These are phyloP conservation scores for Adansonia rubrostipa DNA, from an alignment of 441 rosid genomes.

Conservation along the genomic window DNA sequence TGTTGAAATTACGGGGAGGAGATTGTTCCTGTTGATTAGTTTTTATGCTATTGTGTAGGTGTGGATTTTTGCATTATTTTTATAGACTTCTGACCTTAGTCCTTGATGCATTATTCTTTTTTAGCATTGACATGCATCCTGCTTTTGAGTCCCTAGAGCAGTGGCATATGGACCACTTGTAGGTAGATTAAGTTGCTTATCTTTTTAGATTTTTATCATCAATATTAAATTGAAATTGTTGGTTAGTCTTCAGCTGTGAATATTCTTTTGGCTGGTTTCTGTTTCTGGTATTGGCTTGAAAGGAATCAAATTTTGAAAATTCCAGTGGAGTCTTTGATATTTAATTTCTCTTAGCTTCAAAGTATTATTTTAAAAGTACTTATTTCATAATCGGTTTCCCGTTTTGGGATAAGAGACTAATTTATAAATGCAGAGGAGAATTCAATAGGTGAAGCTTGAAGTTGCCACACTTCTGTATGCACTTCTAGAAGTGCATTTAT, in stretches of 20 bases:
- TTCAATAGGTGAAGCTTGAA: neutral
- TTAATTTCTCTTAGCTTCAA: neutral
- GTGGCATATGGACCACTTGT: neutral
- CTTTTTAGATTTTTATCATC: neutral
- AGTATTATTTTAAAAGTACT: neutral
- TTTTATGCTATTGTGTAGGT: neutral
- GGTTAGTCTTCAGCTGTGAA: neutral
- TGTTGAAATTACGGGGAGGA: neutral
- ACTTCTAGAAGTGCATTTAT: neutral
- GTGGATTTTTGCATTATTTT: neutral
- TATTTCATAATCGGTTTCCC: neutral
- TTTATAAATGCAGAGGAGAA: neutral
- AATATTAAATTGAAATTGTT: neutral
- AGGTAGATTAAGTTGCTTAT: neutral
- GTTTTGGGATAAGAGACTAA: neutral
- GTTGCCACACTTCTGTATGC: neutral
- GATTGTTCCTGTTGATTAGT: neutral
- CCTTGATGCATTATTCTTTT: neutral
- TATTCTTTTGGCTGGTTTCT: neutral
- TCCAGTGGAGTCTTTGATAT: neutral
- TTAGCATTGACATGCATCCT: neutral
- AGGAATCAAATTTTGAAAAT: neutral
- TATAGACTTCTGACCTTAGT: neutral
- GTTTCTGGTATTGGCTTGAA: neutral
- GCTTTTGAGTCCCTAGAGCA: neutral